Conservation (phyloP, 1,284 basidiomycete species). For the Thelephora terrestris region DNA sequence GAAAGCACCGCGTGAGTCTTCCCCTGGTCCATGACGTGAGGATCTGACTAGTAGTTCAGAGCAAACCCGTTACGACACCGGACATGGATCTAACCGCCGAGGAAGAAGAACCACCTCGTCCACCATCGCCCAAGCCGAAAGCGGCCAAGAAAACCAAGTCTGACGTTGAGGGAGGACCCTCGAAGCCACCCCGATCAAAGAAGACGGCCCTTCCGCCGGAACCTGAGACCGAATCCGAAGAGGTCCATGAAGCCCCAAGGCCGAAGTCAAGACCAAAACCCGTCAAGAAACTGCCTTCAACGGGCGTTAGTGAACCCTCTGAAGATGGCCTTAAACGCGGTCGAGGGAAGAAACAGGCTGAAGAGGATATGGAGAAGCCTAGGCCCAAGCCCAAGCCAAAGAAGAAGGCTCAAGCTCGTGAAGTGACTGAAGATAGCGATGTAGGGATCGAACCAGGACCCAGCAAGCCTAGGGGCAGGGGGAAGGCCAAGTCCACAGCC, state of each 20-base stretch:
- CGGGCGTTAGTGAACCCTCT: not conserved
- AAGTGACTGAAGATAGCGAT: constrained; percentile 5
- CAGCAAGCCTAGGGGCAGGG: constrained; percentile 11
- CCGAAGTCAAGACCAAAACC: too few relatives aligned
- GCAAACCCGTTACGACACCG: not conserved
- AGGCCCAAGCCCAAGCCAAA: constrained; percentile 10
- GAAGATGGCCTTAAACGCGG: not conserved
- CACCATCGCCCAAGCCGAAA: constrained; percentile 6
- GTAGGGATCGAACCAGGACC: not conserved
- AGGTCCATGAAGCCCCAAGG: too few relatives aligned
- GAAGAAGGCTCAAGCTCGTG: constrained; percentile 6
- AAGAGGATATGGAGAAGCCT: constrained; percentile 4
- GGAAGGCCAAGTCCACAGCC: constrained; percentile 18
- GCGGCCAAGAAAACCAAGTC: too few relatives aligned
- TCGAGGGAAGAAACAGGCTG: constrained; percentile 7
- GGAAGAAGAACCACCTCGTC: not conserved
- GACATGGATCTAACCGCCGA: constrained; percentile 1
- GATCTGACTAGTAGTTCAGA: not conserved
- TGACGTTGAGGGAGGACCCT: too few relatives aligned
- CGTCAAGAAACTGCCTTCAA: not conserved
- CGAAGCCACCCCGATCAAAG: too few relatives aligned
- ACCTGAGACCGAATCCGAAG: too few relatives aligned
- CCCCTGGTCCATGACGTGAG: not conserved
- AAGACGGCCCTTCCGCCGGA: too few relatives aligned
- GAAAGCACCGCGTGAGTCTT: not conserved